Percentiles rank a stretch among this genome's conserved stretches.
phyloP scores from a whole-genome alignment of 2,329 filamentous ascomycete genomes.

The Penicillium thymicola region DNA sequence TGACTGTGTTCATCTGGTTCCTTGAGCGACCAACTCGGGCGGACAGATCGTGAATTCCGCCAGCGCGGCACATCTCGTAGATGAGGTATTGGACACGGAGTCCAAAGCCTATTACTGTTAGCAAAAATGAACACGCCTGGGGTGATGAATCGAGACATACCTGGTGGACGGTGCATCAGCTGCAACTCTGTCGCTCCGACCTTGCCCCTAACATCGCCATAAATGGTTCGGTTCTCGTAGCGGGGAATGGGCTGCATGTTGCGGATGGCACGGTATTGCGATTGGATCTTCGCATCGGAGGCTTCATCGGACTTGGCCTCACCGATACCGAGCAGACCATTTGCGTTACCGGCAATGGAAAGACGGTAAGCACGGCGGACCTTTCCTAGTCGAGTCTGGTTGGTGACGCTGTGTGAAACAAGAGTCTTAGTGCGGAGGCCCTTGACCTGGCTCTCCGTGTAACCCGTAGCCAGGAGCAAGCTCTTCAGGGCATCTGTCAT shows the following conservation, averaged over 20 bases:
- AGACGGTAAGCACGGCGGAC: slow-evolving; percentile 72
- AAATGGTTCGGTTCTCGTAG: slow-evolving; percentile 91
- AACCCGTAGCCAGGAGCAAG: slow-evolving; percentile 57
- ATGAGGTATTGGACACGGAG: slow-evolving; percentile 87
- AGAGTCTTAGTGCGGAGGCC: slow-evolving; percentile 67
- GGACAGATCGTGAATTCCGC: slow-evolving; percentile 81
- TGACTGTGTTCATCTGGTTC: slow-evolving; percentile 97
- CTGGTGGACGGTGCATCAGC: slow-evolving; percentile 78
- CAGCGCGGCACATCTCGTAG: slow-evolving; percentile 87
- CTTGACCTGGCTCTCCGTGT: slow-evolving; percentile 47
- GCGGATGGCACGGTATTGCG: slow-evolving; percentile 74
- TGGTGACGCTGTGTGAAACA: slow-evolving; percentile 70
- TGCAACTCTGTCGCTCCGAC: slow-evolving; percentile 82
- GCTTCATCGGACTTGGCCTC: slow-evolving; percentile 82
- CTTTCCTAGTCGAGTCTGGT: slow-evolving; percentile 97
- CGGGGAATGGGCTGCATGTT: slow-evolving; percentile 91
- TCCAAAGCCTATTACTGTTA: slow-evolving; percentile 69
- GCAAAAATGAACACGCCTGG: background rate
- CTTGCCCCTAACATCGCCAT: slow-evolving; percentile 77
- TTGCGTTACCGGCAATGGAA: slow-evolving; percentile 78
- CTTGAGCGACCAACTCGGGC: slow-evolving; percentile 78
- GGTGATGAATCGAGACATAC: slow-evolving; percentile 52
- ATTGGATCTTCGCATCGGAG: slow-evolving; percentile 65
- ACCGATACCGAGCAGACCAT: slow-evolving; percentile 83
- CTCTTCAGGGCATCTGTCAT: slow-evolving; percentile 45